Evolutionary conservation across 225 moss, liverwort and hornwort species (phyloP).

Genomic region (Antitrichia curtipendula): DNA sequence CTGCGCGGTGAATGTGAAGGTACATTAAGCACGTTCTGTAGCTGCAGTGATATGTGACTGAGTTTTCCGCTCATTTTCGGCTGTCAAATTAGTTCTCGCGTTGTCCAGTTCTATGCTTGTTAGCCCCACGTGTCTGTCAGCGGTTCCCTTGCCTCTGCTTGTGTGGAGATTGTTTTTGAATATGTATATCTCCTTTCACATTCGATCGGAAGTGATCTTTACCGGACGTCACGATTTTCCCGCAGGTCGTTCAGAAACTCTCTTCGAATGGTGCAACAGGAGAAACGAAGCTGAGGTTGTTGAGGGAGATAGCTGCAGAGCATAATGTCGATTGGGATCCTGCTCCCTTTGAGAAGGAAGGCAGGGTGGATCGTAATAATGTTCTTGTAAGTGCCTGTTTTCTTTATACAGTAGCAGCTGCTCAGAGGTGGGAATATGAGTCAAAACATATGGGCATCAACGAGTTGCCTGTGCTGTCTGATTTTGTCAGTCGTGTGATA

Average conservation of each 20-base stretch:
- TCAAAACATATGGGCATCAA: background rate
- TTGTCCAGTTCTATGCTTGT: background rate
- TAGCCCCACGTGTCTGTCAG: background rate
- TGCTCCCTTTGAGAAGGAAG: slow-evolving; percentile 11
- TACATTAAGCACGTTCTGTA: background rate
- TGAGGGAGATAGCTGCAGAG: slow-evolving; percentile 47
- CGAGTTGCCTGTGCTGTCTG: background rate
- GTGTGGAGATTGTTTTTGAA: background rate
- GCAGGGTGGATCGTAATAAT: slow-evolving; percentile 1
- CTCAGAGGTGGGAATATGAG: background rate
- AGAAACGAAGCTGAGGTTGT: slow-evolving; percentile 30
- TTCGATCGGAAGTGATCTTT: background rate
- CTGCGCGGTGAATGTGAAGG: slow-evolving; percentile 58
- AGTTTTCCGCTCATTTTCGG: background rate
- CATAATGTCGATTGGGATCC: slow-evolving; percentile 41
- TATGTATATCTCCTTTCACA: background rate
- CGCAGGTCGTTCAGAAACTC: slow-evolving; percentile 42
- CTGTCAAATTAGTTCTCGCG: background rate
- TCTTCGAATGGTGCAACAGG: slow-evolving; percentile 19
- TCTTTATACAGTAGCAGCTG: background rate
- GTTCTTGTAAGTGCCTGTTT: slow-evolving; percentile 26
- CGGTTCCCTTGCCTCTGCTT: background rate
- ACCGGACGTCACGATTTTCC: background rate
- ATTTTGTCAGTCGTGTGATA: background rate
- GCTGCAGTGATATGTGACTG: background rate